These are phyloP conservation scores for Pyrrhoderma lamaoense DNA, from an alignment of 1,284 basidiomycete species.

Conservation along the genomic window DNA sequence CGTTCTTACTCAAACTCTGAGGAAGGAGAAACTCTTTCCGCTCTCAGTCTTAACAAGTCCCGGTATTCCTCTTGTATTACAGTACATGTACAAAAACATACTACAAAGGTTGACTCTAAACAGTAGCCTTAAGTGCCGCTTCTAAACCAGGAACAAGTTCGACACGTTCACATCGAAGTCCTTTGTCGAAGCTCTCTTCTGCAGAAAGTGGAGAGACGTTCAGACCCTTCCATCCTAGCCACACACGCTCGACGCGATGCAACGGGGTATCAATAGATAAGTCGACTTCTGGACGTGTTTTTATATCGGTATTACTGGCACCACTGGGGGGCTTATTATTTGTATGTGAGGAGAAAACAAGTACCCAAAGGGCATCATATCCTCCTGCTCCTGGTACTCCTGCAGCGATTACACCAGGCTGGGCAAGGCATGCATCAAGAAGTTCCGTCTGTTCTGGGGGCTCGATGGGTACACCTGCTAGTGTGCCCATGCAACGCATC, in stretches of 20 bases:
- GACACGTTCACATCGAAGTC: constrained; percentile 58
- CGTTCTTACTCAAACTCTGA: constrained; percentile 71
- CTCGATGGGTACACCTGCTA: constrained; percentile 84
- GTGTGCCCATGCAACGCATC: constrained; percentile 85
- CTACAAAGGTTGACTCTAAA: no score
- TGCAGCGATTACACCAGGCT: constrained; percentile 85
- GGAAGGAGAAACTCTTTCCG: constrained; percentile 85
- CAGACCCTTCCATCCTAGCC: constrained; percentile 67
- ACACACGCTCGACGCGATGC: constrained; percentile 57
- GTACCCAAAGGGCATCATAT: constrained; percentile 93
- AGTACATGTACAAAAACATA: no score
- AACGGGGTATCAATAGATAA: constrained; percentile 25
- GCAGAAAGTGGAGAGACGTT: constrained; percentile 76
- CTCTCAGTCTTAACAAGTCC: constrained; percentile 84
- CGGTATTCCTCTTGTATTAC: constrained; percentile 53
- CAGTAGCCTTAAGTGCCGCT: constrained; percentile 26
- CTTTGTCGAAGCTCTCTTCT: constrained; percentile 67
- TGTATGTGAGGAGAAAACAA: constrained; percentile 63
- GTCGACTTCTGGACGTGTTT: constrained; percentile 17
- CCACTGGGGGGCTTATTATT: no score
- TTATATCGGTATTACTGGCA: no score
- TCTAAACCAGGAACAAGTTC: constrained; percentile 57
- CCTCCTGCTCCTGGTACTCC: constrained; percentile 98
- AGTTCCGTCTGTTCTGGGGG: constrained; percentile 83
- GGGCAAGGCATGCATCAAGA: constrained; percentile 72